These are phyloP conservation scores for Pisolithus marmoratus DNA, from an alignment of 768 basidiomycete species.

Conservation along the genomic window DNA sequence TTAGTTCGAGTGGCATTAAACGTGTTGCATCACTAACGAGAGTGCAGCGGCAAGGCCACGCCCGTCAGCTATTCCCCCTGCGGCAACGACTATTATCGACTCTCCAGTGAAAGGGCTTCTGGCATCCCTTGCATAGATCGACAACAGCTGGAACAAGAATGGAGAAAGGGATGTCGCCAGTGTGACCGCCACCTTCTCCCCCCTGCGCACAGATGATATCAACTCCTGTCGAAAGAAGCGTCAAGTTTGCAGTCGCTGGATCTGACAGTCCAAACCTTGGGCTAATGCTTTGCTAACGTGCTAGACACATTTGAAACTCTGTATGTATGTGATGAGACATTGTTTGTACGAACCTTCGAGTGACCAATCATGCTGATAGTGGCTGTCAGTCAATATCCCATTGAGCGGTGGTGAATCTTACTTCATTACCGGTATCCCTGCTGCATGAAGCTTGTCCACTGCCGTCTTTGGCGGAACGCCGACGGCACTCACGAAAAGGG, in stretches of 20 bases:
- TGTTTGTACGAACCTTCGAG: constrained; percentile 51
- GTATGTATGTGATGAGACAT: not conserved
- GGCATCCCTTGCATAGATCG: constrained; percentile 62
- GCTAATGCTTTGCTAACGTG: constrained; percentile 73
- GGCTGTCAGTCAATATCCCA: not conserved
- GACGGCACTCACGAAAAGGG: constrained; percentile 79
- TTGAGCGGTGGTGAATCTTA: constrained; percentile 28
- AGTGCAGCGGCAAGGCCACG: constrained; percentile 73
- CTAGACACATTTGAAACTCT: constrained; percentile 26
- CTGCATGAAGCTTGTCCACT: constrained; percentile 76
- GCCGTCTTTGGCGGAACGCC: constrained; percentile 81
- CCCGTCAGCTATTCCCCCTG: constrained; percentile 81
- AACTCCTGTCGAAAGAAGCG: constrained; percentile 44
- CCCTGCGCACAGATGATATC: constrained; percentile 88
- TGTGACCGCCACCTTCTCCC: constrained; percentile 87
- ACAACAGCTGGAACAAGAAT: constrained; percentile 79
- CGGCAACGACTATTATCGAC: constrained; percentile 73
- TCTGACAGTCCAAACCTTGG: constrained; percentile 38
- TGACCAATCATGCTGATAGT: constrained; percentile 70
- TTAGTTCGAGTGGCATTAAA: not conserved
- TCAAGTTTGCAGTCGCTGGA: not conserved
- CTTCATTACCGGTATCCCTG: constrained; percentile 84
- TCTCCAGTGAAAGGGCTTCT: constrained; percentile 76
- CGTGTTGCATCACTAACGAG: constrained; percentile 35
- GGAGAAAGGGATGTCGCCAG: constrained; percentile 76